Percentiles rank a stretch among this genome's conserved stretches.
These are phyloP conservation scores for Holtermannia corniformis DNA, from an alignment of 768 basidiomycete species.

Conservation along the genomic window DNA sequence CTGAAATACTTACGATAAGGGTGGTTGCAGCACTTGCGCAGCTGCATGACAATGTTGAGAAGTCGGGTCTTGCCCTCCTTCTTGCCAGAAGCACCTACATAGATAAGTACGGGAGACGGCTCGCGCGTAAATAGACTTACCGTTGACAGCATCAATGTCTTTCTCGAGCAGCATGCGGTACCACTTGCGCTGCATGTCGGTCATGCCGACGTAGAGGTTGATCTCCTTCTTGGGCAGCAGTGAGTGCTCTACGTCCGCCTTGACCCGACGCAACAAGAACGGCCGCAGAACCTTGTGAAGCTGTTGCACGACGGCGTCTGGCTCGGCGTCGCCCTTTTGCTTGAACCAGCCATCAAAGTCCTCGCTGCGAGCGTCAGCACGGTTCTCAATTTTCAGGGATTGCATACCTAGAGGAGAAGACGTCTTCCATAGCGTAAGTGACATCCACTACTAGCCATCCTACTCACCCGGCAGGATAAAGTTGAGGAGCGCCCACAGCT, in stretches of 20 bases:
- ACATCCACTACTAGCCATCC: conserved; percentile 44
- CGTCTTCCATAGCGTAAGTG: conserved; percentile 4
- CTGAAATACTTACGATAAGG: conserved; percentile 38
- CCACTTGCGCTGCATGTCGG: conserved; percentile 98
- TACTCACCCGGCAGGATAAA: conserved; percentile 95
- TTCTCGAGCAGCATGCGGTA: conserved; percentile 87
- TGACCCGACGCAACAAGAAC: conserved; percentile 87
- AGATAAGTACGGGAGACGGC: neutral
- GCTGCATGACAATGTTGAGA: conserved; percentile 99
- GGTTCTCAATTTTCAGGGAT: neutral
- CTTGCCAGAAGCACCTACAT: conserved; percentile 74
- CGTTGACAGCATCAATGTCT: conserved; percentile 97
- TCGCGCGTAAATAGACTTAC: conserved; percentile 42
- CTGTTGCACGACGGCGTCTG: conserved; percentile 89
- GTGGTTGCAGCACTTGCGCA: conserved; percentile 46
- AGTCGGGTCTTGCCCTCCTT: conserved; percentile 96
- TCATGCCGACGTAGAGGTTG: conserved; percentile 93
- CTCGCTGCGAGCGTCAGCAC: too few species aligned
- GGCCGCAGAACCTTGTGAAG: conserved; percentile 93
- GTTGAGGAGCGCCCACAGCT: conserved; percentile 88
- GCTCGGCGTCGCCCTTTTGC: conserved; percentile 63
- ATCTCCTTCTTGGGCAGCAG: conserved; percentile 96
- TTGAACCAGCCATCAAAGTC: conserved; percentile 92
- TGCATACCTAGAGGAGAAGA: conserved; percentile 22
- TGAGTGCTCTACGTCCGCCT: conserved; percentile 93